Conservation (phyloP, 208 protist genomes). For the Angomonas deanei region DNA sequence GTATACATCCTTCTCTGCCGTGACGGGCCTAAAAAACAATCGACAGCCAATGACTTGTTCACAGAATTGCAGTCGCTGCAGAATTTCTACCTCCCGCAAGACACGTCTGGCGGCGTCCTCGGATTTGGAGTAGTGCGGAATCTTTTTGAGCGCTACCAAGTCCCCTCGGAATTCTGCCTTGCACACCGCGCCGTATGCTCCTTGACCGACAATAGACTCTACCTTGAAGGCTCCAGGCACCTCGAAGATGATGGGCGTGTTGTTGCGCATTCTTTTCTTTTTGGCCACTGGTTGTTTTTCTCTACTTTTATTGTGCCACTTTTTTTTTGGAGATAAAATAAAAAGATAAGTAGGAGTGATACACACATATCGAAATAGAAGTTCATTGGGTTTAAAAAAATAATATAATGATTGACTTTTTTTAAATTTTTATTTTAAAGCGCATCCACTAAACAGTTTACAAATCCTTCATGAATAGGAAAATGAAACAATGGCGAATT, state of each 20-base stretch:
- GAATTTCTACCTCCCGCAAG: constrained; percentile 82
- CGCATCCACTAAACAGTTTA: no score
- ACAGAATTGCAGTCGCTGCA: constrained; percentile 84
- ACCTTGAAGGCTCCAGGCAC: constrained; percentile 83
- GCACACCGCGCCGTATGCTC: constrained; percentile 92
- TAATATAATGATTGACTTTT: constrained; percentile 3
- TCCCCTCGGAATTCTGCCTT: constrained; percentile 78
- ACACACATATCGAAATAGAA: constrained; percentile 5
- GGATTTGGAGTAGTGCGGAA: constrained; percentile 80
- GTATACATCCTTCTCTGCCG: constrained; percentile 90
- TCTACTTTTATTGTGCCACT: background rate
- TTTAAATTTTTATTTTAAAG: no score
- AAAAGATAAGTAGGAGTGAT: constrained; percentile 16
- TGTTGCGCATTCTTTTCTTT: constrained; percentile 10
- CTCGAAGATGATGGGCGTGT: constrained; percentile 75
- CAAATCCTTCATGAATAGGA: no score
- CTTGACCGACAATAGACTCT: constrained; percentile 89
- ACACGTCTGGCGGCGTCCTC: constrained; percentile 79
- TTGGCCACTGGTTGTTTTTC: background rate
- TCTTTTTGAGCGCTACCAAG: constrained; percentile 87
- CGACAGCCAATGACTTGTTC: constrained; percentile 85
- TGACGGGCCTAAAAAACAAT: constrained; percentile 81
- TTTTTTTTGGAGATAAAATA: constrained; percentile 1
- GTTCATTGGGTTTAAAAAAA: background rate
- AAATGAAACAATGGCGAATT: no score